Conservation (phyloP, 805 yeast species). For the Blastobotrys robertii region DNA sequence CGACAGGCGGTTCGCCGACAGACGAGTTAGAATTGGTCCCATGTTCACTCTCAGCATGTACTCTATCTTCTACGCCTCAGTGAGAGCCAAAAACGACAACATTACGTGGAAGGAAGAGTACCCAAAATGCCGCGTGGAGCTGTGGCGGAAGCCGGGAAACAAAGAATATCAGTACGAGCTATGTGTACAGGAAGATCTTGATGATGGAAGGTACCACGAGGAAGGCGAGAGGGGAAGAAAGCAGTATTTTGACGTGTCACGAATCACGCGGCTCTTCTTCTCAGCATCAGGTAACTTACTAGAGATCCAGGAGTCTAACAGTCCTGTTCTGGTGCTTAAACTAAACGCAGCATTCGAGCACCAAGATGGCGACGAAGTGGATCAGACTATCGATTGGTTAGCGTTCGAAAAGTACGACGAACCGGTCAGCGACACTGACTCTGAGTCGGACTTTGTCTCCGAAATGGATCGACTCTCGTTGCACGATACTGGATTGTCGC, state of each 20-base stretch:
- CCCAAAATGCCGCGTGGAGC: slow-evolving; percentile 42
- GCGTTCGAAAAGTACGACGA: slow-evolving; percentile 40
- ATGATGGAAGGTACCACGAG: slow-evolving; percentile 69
- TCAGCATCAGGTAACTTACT: slow-evolving; percentile 61
- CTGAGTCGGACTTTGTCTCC: slow-evolving; percentile 21
- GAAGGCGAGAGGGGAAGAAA: slow-evolving; percentile 32
- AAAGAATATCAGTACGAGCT: slow-evolving; percentile 35
- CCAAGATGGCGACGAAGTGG: slow-evolving; percentile 10
- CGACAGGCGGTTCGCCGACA: slow-evolving; percentile 24
- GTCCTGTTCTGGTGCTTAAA: slow-evolving; percentile 62
- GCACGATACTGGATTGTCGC: slow-evolving; percentile 34
- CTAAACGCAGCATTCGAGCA: slow-evolving; percentile 21
- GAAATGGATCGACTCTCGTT: too few species aligned
- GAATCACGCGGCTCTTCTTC: slow-evolving; percentile 48
- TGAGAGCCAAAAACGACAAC: slow-evolving; percentile 34
- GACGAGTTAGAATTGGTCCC: slow-evolving; percentile 44
- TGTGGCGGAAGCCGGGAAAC: slow-evolving; percentile 26
- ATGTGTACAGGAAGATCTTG: slow-evolving; percentile 44
- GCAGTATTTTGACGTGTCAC: slow-evolving; percentile 30
- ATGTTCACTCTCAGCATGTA: slow-evolving; percentile 46
- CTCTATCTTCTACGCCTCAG: slow-evolving; percentile 39
- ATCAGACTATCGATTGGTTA: slow-evolving; percentile 35
- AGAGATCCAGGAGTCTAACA: slow-evolving; percentile 47
- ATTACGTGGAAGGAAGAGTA: slow-evolving; percentile 68
- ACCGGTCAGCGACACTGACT: slow-evolving; percentile 12